Evolutionary conservation across 2,329 filamentous ascomycete genomes (phyloP).

Genomic region (Clarireedia sp.): DNA sequence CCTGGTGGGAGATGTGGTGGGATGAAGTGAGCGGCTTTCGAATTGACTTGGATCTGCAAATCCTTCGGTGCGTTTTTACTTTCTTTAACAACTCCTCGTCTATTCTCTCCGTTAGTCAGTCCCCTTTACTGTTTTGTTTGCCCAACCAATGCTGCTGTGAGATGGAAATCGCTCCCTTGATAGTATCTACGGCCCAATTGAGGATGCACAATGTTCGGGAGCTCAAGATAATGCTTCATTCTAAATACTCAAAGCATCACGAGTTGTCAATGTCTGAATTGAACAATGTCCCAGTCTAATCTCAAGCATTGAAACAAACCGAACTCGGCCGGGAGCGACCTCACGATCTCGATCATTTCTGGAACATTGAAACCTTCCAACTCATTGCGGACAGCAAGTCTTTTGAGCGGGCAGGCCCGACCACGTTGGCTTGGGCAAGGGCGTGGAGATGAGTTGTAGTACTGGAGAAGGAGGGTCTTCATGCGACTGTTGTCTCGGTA

Average conservation of each 20-base stretch:
- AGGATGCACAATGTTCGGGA: not conserved
- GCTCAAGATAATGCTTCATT: not conserved
- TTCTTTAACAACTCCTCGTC: not conserved
- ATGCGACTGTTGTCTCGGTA: constrained; percentile 5
- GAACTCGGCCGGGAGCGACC: not conserved
- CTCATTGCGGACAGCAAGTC: not conserved
- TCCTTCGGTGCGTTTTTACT: not conserved
- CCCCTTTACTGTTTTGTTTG: too few relatives aligned
- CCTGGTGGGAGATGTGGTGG: too few relatives aligned
- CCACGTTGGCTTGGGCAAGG: constrained; percentile 6
- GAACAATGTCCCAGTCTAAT: not conserved
- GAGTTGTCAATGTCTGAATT: not conserved
- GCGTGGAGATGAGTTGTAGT: constrained; percentile 2
- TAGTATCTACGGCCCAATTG: too few relatives aligned
- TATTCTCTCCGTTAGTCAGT: too few relatives aligned
- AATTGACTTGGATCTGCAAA: not conserved
- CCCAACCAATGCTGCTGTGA: too few relatives aligned
- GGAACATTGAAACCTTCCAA: not conserved
- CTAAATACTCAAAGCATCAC: not conserved
- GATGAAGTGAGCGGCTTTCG: not conserved
- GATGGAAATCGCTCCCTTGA: too few relatives aligned
- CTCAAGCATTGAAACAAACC: not conserved
- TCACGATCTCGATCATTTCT: not conserved
- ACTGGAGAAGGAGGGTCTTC: not conserved
- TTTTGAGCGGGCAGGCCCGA: not conserved